A percentile compares a stretch with the other conserved stretches of the same genome.
phyloP scores from a whole-genome alignment of 306 rosid species.

The Fragaria nilgerrensis region DNA sequence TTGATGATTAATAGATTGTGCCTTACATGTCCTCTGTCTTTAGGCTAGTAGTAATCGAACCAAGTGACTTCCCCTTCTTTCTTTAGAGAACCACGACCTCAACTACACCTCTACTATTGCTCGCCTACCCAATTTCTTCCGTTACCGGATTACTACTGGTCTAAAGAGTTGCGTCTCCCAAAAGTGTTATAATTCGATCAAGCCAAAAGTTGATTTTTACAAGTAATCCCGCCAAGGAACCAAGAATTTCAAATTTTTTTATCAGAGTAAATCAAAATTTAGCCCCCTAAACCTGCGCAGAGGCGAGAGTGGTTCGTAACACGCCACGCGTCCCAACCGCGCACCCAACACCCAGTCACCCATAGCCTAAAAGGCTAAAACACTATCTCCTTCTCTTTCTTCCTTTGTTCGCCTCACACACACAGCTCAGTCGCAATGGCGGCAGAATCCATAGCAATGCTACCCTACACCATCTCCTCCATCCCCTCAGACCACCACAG shows the following conservation, averaged over 20 bases:
- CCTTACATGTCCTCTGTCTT: no score
- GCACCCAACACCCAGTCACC: not conserved
- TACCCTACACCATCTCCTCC: constrained; percentile 27
- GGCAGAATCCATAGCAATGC: constrained; percentile 35
- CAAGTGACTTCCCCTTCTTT: no score
- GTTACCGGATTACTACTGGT: no score
- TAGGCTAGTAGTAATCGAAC: no score
- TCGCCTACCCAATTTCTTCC: no score
- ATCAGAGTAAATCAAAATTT: not conserved
- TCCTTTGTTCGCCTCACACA: not conserved
- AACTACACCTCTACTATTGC: no score
- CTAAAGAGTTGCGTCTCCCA: no score
- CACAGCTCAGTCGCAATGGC: constrained; percentile 19
- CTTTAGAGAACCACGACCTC: no score
- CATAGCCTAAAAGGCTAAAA: constrained; percentile 14
- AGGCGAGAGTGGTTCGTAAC: not conserved
- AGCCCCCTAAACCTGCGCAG: not conserved
- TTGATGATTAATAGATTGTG: no score
- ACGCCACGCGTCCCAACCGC: constrained; percentile 11
- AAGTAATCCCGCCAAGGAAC: no score
- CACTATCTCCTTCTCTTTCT: not conserved
- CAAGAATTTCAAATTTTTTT: not conserved
- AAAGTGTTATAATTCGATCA: no score
- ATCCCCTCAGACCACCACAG: constrained; percentile 32
- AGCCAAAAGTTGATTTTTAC: no score